phyloP scores from a whole-genome alignment of 371 early-diverging fungal genomes.

The Mortierella sp. region DNA sequence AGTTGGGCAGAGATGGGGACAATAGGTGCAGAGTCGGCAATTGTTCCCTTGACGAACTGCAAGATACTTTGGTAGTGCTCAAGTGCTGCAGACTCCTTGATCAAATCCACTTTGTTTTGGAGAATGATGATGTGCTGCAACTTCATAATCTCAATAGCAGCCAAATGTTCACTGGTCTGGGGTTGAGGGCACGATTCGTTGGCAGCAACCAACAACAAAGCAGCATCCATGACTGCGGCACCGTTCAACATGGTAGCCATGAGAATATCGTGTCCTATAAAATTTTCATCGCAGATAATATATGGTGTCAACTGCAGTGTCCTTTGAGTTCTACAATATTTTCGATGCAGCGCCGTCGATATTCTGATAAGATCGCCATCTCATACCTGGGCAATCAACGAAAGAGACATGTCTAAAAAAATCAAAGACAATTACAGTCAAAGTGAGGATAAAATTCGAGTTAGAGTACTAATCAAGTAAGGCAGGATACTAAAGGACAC shows the following conservation, averaged over 20 bases:
- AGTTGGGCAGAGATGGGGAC: slow-evolving; percentile 99
- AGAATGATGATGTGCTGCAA: slow-evolving; percentile 98
- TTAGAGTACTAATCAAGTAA: not conserved
- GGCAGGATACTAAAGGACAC: not conserved
- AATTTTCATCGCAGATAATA: not conserved
- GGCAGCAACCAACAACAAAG: slow-evolving; percentile 98
- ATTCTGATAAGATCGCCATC: not conserved
- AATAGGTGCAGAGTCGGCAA: slow-evolving; percentile 97
- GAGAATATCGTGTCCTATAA: slow-evolving; percentile 96
- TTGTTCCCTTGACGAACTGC: slow-evolving; percentile 96
- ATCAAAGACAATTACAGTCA: not conserved
- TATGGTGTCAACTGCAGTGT: not conserved
- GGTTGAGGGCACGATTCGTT: slow-evolving; percentile 99
- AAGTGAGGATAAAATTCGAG: not conserved
- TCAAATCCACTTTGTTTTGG: slow-evolving; percentile 99
- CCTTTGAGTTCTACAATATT: not conserved
- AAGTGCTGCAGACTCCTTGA: slow-evolving; percentile 95
- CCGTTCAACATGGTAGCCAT: slow-evolving; percentile 99
- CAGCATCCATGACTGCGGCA: slow-evolving; percentile 99
- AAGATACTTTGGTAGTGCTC: slow-evolving; percentile 97
- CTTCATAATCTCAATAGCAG: slow-evolving; percentile 99
- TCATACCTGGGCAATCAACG: slow-evolving; percentile 99
- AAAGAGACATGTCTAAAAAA: slow-evolving; percentile 96
- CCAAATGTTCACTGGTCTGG: slow-evolving; percentile 99
- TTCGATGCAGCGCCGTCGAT: not conserved